Percentiles rank a stretch among this genome's conserved stretches.
phyloP scores from a whole-genome alignment of 2,329 filamentous ascomycete species.

The Neonectria faginata region DNA sequence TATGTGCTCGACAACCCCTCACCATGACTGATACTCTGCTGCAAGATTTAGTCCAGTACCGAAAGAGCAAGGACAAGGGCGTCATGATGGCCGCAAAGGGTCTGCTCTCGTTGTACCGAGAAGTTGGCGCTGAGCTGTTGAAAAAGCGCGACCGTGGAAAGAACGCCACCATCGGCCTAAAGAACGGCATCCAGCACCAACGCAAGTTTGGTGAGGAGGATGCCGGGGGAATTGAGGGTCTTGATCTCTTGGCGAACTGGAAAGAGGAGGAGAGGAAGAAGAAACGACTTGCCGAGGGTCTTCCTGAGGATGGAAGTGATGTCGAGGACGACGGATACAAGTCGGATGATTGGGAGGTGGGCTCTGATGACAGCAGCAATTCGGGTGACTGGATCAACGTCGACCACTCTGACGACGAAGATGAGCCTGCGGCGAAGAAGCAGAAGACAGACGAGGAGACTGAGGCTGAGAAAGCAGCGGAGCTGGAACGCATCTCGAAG shows the following conservation, averaged over 20 bases:
- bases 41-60: conserved; percentile 94
- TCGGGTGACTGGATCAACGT: conserved; percentile 96
- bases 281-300: conserved; percentile 76
- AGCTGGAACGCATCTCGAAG: conserved; percentile 69
- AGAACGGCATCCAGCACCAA: conserved; percentile 79
- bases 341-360: conserved; percentile 71
- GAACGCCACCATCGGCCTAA: conserved; percentile 85
- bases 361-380: conserved; percentile 70
- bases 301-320: conserved; percentile 72
- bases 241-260: conserved; percentile 92
- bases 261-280: conserved; percentile 88
- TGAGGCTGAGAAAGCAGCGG: conserved; percentile 56
- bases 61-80: conserved; percentile 97
- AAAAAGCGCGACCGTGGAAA: conserved; percentile 93
- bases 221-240: conserved; percentile 85
- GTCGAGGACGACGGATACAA: conserved; percentile 69
- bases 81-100: conserved; percentile 99
- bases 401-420: conserved; percentile 84
- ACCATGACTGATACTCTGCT: conserved; percentile 96
- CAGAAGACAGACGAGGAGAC: conserved; percentile 56
- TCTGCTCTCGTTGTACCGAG: conserved; percentile 88
- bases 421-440: conserved; percentile 69
- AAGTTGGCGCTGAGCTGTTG: conserved; percentile 89
- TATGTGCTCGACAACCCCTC: conserved; percentile 92
- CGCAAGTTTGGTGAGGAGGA: conserved; percentile 86